Conservation (phyloP, 2,329 filamentous ascomycete genomes). For the Zasmidium angulare region DNA sequence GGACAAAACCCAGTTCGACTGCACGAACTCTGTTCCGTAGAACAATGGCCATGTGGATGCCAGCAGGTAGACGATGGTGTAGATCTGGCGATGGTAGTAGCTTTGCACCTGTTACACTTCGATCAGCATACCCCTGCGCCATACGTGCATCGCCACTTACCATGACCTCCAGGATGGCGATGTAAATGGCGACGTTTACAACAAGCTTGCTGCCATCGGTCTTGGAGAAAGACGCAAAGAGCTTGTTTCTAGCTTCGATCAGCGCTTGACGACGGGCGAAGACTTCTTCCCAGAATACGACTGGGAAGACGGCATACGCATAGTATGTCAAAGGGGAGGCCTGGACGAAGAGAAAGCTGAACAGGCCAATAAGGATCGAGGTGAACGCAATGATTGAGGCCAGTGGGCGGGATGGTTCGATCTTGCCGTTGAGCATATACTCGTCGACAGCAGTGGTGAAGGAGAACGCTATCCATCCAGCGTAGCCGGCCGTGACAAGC, state of each 20-base stretch:
- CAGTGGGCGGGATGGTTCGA: slow-evolving; percentile 62
- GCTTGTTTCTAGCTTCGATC: slow-evolving; percentile 61
- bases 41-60: slow-evolving; percentile 75
- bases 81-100: slow-evolving; percentile 86
- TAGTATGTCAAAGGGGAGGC: slow-evolving; percentile 84
- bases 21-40: slow-evolving; percentile 72
- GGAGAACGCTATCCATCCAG: slow-evolving; percentile 94
- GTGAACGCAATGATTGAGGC: slow-evolving; percentile 67
- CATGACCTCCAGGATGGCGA: slow-evolving; percentile 76
- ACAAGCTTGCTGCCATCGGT: slow-evolving; percentile 59
- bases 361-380: slow-evolving; percentile 72
- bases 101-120: slow-evolving; percentile 67
- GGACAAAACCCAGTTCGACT: slow-evolving; percentile 62
- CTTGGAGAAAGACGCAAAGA: slow-evolving; percentile 68
- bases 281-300: slow-evolving; percentile 96
- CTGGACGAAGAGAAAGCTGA: slow-evolving; percentile 76
- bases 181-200: slow-evolving; percentile 65
- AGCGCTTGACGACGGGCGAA: slow-evolving; percentile 74
- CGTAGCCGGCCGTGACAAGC: slow-evolving; percentile 83
- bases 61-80: slow-evolving; percentile 75
- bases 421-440: slow-evolving; percentile 74
- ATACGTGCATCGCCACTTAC: slow-evolving; percentile 38
- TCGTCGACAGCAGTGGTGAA: slow-evolving; percentile 84
- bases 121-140: neutral
- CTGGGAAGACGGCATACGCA: slow-evolving; percentile 85